Evolutionary conservation across 495 filamentous ascomycete genomes (phyloP).

Genomic region (Lasiosphaeria hispida): DNA sequence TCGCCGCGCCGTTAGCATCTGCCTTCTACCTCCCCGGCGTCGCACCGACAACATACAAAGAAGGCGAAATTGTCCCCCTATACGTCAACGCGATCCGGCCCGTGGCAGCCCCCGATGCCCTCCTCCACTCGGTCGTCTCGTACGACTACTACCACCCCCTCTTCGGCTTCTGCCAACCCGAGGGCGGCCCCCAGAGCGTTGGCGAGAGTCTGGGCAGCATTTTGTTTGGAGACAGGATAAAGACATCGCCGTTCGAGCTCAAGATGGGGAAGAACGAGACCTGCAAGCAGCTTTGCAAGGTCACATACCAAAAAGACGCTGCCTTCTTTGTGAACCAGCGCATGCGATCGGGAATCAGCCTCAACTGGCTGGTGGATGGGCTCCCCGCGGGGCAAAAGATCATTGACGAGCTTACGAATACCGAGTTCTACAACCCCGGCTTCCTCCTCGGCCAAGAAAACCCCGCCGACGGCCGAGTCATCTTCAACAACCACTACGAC

Average conservation of each 20-base stretch:
- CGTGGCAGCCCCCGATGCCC: conserved; percentile 70
- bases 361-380: conserved; percentile 96
- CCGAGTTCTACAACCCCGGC: conserved; percentile 79
- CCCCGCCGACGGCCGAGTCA: conserved; percentile 43
- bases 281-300: conserved; percentile 74
- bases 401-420: conserved; percentile 66
- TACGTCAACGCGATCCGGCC: conserved; percentile 92
- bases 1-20: conserved; percentile 53
- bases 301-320: conserved; percentile 62
- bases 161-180: conserved; percentile 83
- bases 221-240: conserved; percentile 92
- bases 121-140: conserved; percentile 84
- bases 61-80: conserved; percentile 74
- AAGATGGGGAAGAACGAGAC: conserved; percentile 80
- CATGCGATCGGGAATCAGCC: conserved; percentile 77
- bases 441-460: conserved; percentile 74
- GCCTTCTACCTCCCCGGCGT: conserved; percentile 97
- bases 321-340: conserved; percentile 77
- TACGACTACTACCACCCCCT: conserved; percentile 91
- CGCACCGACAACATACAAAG: conserved; percentile 85
- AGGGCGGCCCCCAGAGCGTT: conserved; percentile 68
- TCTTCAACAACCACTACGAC: conserved; percentile 90
- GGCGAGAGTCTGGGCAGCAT: conserved; percentile 93
- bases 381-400: conserved; percentile 82
- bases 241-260: conserved; percentile 84